These are phyloP conservation scores for Claviceps monticola DNA, from an alignment of 2,329 filamentous ascomycete genomes.

Conservation along the genomic window DNA sequence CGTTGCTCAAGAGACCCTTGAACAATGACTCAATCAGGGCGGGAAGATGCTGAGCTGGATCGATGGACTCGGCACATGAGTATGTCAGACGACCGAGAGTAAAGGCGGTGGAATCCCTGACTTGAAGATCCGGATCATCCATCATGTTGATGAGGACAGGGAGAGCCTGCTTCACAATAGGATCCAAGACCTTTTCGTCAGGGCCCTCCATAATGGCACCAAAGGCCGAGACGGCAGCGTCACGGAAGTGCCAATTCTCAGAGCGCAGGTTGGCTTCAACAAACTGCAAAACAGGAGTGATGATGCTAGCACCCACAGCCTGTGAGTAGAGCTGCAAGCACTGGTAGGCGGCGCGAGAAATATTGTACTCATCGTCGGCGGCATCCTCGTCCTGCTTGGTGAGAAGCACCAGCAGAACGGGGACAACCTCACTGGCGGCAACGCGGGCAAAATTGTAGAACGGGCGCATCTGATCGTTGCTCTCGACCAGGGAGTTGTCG, in stretches of 20 bases:
- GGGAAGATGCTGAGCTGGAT: constrained; percentile 69
- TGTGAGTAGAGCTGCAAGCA: constrained; percentile 91
- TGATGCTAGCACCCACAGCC: constrained; percentile 72
- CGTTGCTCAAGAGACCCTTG: constrained; percentile 73
- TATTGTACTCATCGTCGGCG: constrained; percentile 92
- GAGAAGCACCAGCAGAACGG: constrained; percentile 74
- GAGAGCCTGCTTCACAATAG: constrained; percentile 89
- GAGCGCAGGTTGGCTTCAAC: constrained; percentile 82
- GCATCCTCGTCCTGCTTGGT: constrained; percentile 98
- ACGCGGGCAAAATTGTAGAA: constrained; percentile 95
- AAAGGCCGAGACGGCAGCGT: constrained; percentile 93
- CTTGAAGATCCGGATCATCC: constrained; percentile 78
- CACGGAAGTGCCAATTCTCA: constrained; percentile 88
- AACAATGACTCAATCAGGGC: constrained; percentile 81
- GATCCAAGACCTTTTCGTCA: constrained; percentile 80
- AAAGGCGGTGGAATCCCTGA: constrained; percentile 92
- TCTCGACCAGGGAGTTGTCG: constrained; percentile 69
- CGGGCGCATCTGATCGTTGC: constrained; percentile 69
- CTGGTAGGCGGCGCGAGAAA: constrained; percentile 89
- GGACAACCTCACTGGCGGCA: constrained; percentile 85
- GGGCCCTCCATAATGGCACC: constrained; percentile 98
- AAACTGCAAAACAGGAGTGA: constrained; percentile 75
- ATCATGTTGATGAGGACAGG: constrained; percentile 84
- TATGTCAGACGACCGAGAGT: constrained; percentile 93
- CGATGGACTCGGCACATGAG: constrained; percentile 80